phyloP scores from a whole-genome alignment of 2,329 filamentous ascomycete genomes.

The Fusarium dlaminii region DNA sequence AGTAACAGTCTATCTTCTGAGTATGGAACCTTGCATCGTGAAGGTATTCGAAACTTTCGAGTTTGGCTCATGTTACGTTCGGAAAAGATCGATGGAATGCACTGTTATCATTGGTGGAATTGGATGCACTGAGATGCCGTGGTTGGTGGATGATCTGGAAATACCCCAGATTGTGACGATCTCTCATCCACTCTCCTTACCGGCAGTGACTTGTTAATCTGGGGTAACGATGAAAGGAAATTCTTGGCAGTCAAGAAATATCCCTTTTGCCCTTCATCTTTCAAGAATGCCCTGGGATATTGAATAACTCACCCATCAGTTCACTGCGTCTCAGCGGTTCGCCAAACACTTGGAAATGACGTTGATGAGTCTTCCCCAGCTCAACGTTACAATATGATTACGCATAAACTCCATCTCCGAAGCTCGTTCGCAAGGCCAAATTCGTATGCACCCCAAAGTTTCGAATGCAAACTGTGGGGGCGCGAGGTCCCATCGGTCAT shows the following conservation, averaged over 20 bases:
- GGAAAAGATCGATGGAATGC: background rate
- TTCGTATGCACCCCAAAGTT: background rate
- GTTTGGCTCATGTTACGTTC: background rate
- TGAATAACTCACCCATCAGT: background rate
- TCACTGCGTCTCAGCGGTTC: background rate
- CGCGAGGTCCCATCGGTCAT: background rate
- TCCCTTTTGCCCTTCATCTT: rapidly evolving
- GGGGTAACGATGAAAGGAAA: background rate
- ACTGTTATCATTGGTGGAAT: constrained; percentile 13
- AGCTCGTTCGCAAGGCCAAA: too few relatives aligned
- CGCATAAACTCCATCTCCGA: background rate
- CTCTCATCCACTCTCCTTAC: background rate
- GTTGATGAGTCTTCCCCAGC: rapidly evolving
- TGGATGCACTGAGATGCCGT: background rate
- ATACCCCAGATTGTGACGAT: constrained; percentile 1
- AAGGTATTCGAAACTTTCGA: constrained; percentile 10
- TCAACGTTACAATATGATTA: rapidly evolving
- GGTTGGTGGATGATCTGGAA: constrained; percentile 29
- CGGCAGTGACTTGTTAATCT: background rate
- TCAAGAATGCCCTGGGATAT: background rate
- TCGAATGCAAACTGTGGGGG: background rate
- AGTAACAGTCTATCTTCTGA: background rate
- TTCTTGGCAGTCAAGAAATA: background rate
- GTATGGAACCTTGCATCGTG: background rate
- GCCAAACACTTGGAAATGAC: background rate